phyloP scores from a whole-genome alignment of 257 asterid genomes.

The Solanum dulcamara region DNA sequence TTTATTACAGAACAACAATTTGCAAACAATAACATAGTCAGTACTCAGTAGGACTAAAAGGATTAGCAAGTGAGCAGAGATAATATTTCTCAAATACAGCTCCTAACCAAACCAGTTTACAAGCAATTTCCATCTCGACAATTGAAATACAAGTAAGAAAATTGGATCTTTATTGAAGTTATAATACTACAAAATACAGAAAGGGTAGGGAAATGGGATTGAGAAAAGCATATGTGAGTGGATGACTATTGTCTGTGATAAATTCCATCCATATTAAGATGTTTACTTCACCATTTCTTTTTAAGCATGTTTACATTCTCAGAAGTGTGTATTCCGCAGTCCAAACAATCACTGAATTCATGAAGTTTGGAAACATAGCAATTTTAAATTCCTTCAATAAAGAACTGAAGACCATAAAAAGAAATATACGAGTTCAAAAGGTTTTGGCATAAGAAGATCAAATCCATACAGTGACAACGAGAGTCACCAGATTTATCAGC shows the following conservation, averaged over 20 bases:
- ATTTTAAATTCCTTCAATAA: not conserved
- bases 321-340: not conserved
- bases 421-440: not conserved
- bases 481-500: not conserved
- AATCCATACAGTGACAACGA: not conserved
- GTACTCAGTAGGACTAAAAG: not conserved
- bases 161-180: not conserved
- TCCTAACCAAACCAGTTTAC: not conserved
- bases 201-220: not conserved
- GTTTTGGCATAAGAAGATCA: not conserved
- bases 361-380: not conserved
- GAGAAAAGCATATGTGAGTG: not conserved
- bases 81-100: not conserved
- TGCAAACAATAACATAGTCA: not conserved
- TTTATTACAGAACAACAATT: not conserved
- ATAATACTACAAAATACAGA: not conserved
- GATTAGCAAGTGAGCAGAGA: not conserved
- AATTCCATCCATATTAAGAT: not conserved
- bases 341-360: not conserved
- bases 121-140: not conserved
- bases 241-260: not conserved
- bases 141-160: not conserved
- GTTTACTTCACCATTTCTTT: not conserved
- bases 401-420: not conserved
- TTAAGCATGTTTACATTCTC: not conserved